Base-by-base conservation (phyloP, 768 basidiomycete species). In the Coprinopsis sp. region DNA sequence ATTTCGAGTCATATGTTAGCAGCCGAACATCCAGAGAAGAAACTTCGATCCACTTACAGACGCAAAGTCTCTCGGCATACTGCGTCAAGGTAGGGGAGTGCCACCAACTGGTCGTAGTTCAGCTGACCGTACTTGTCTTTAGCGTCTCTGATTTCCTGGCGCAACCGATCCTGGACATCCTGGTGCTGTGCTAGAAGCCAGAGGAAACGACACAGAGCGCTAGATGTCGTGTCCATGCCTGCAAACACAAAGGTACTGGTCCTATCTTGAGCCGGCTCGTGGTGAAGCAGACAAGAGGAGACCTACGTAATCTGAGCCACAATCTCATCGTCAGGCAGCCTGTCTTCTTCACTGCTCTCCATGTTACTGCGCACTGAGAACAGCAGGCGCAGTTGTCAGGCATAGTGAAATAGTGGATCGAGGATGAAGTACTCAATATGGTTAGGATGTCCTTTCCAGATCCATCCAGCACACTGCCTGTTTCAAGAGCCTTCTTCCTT, bases 391-490 rank as follows among this genome's bases (percentile, higher is more conserved):
- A n/a, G 25, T 19, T 19, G 27, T 16, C 29, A 21, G 47, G 37
- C 5, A 4, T 4, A 45, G 6, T 16, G n/a, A n/a, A 33, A 8
- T 23, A 27, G 19, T 18, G 18, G 4, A n/a, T 39, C n/a, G 4
- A 18, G 23, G 23, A 11, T 10, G 19, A 48, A 73, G 25, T 55
- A 77, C 76, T 51, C 7, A 77, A 58, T 16, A 74, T 60, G 49
- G 68, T 77, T 48, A 77, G 65, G 24, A 77, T 64, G 52, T 77
- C 76, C 44, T 71, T 72, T 10, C 71, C 72, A 48, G 60, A 56
- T 13, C 64, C 68, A 30, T 70, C 61, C 44, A 70, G 66, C 3
- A 68, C 48, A 1, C 56, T 64, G 7, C 65, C 63, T 25, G 71
- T 67, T 1, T 67, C 54, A 5, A 73, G 42, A 4, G 67, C 63